Conservation (phyloP, 1,284 basidiomycete genomes). For the Rhodotorula sp. region DNA sequence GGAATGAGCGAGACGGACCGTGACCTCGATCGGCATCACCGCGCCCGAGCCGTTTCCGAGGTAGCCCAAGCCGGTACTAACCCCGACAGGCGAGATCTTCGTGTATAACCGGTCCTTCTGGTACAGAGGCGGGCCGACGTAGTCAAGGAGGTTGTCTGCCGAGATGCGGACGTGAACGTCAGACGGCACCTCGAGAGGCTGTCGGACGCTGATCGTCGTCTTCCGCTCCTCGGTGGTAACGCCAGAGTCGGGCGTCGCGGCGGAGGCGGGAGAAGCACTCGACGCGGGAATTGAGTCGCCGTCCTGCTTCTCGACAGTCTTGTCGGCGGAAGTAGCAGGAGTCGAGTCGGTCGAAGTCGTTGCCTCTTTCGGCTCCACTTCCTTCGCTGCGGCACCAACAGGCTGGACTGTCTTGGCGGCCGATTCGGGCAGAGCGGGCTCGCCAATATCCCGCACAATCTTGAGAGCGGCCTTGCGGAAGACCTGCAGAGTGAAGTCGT, state of each 20-base stretch:
- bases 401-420: conserved; percentile 49
- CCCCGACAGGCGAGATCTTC: conserved; percentile 78
- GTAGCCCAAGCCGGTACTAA: conserved; percentile 91
- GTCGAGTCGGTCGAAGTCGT: conserved; percentile 20
- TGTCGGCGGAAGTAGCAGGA: conserved; percentile 1
- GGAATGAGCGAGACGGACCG: conserved; percentile 57
- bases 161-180: conserved; percentile 78
- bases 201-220: conserved; percentile 50
- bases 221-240: conserved; percentile 48
- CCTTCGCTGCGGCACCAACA: conserved; percentile 6
- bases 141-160: conserved; percentile 86
- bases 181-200: conserved; percentile 76
- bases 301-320: conserved; percentile 36
- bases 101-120: conserved; percentile 92
- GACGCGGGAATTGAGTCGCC: conserved; percentile 29
- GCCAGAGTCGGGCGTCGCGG: conserved; percentile 38
- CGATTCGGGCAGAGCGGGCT: conserved; percentile 76
- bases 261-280: conserved; percentile 15
- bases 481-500: conserved; percentile 62
- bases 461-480: conserved; percentile 95
- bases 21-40: conserved; percentile 95
- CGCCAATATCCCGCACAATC: conserved; percentile 87
- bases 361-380: background rate
- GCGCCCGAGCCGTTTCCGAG: conserved; percentile 93
- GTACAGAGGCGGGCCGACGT: conserved; percentile 92